A percentile compares a stretch with the other conserved stretches of the same genome.
phyloP scores from a whole-genome alignment of 116 monocot species.

The Zostera marina region DNA sequence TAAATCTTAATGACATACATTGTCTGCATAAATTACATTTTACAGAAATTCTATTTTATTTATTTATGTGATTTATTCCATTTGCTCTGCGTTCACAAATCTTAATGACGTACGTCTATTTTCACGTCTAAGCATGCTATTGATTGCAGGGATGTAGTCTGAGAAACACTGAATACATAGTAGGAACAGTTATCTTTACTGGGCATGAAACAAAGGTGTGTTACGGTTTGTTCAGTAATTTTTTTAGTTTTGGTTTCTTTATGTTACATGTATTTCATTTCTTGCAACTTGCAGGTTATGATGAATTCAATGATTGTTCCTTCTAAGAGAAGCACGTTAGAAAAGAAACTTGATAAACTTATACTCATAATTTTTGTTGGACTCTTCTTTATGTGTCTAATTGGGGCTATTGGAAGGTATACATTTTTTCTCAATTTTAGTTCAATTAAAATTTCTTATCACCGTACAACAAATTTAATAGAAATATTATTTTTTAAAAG shows the following conservation, averaged over 20 bases:
- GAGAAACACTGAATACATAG: conserved; percentile 94
- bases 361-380: conserved; percentile 81
- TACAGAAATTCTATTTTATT: too few relatives aligned
- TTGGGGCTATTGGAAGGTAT: conserved; percentile 99
- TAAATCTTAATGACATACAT: too few relatives aligned
- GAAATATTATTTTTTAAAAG: not conserved
- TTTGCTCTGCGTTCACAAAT: too few relatives aligned
- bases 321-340: conserved; percentile 99
- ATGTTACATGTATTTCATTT: not conserved
- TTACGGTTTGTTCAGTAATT: not conserved
- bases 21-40: too few relatives aligned
- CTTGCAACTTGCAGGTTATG: conserved; percentile 61
- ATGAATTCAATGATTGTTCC: conserved; percentile 99
- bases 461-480: not conserved
- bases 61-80: too few relatives aligned
- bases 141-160: conserved; percentile 86
- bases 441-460: not conserved
- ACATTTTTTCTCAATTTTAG: not conserved
- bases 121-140: not conserved
- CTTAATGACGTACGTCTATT: too few relatives aligned
- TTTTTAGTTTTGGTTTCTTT: not conserved
- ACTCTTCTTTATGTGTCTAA: conserved; percentile 82
- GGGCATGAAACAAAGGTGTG: conserved; percentile 94
- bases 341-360: conserved; percentile 97
- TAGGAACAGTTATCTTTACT: conserved; percentile 86